Percentiles rank a stretch among this genome's conserved stretches.
Conservation (phyloP, 345 rosid species). For the Nephelium lappaceum region DNA sequence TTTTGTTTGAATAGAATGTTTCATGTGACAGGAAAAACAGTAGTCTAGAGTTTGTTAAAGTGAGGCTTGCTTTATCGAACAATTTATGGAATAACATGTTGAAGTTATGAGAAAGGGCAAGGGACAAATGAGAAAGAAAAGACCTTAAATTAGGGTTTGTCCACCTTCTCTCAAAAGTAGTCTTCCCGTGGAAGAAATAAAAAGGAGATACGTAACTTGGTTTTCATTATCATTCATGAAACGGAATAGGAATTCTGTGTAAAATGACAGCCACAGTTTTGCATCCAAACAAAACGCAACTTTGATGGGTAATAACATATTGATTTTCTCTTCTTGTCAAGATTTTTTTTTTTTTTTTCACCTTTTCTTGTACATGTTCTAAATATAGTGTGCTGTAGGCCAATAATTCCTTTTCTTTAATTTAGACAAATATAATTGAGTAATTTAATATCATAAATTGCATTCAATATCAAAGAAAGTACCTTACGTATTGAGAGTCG, state of each 20-base stretch:
- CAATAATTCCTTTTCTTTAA: no score
- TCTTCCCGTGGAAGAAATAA: neutral
- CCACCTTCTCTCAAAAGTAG: neutral
- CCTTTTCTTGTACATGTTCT: no score
- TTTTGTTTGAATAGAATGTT: neutral
- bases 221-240: neutral
- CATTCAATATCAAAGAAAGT: no score
- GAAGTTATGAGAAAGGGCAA: neutral
- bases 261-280: neutral
- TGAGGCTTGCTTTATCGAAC: neutral
- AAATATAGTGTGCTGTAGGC: no score
- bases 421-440: no score
- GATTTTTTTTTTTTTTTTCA: no score
- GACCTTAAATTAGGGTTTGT: neutral
- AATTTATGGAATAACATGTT: neutral
- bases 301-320: neutral
- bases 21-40: neutral
- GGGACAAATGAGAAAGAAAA: neutral
- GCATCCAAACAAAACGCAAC: neutral
- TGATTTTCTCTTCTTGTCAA: no score
- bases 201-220: neutral
- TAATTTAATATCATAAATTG: no score
- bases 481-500: no score
- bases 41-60: neutral
- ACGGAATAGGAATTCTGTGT: neutral